phyloP scores from a whole-genome alignment of 1,139 yeast genomes.

The Blastobotrys elegans region DNA sequence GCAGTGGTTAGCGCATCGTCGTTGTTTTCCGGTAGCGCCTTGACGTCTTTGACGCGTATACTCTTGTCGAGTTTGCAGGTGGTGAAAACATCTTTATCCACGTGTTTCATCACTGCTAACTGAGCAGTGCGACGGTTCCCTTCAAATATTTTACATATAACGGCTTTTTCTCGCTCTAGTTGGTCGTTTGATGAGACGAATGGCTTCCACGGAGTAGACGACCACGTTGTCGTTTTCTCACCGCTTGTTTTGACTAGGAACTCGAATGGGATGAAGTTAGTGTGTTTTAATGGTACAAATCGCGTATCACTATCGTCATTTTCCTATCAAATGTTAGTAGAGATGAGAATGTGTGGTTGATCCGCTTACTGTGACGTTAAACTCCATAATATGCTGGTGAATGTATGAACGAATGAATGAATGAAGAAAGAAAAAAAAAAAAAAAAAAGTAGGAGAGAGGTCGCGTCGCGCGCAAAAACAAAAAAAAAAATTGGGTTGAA shows the following conservation, averaged over 20 bases:
- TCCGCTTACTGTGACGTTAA: not conserved
- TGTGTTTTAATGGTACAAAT: constrained; percentile 1
- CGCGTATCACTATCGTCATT: not conserved
- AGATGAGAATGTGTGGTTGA: too few relatives aligned
- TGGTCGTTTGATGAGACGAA: not conserved
- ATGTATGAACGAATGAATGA: not conserved
- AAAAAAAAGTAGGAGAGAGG: not conserved
- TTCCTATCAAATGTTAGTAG: too few relatives aligned
- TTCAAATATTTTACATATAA: constrained; percentile 9
- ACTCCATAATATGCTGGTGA: not conserved
- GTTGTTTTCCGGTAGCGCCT: constrained; percentile 12
- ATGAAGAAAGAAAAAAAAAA: not conserved
- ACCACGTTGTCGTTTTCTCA: not conserved
- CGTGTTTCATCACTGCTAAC: constrained; percentile 20
- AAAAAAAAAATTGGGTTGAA: not conserved
- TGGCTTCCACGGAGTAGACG: constrained; percentile 5
- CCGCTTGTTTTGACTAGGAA: not conserved
- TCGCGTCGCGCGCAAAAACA: not conserved
- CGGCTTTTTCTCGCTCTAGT: not conserved
- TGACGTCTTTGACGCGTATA: constrained; percentile 21
- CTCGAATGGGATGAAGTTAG: not conserved
- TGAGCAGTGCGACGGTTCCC: not conserved
- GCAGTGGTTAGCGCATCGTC: too few relatives aligned
- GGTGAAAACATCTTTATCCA: constrained; percentile 18
- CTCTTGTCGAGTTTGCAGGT: constrained; percentile 20